phyloP scores from a whole-genome alignment of 1,284 basidiomycete genomes.

The Heliocybe sulcata region DNA sequence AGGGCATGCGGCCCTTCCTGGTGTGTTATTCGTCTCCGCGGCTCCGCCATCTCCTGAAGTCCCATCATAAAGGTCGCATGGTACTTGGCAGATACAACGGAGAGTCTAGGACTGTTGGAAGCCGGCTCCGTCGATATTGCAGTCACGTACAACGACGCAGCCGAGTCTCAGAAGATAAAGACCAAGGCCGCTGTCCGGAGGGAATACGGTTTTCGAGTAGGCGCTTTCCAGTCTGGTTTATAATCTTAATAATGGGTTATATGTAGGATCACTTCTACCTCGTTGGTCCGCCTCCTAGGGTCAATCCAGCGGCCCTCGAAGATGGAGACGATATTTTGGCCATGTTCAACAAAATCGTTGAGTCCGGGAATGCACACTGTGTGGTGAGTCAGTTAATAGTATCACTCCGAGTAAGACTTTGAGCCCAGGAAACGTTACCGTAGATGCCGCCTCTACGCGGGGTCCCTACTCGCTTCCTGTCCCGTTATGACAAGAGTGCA shows the following conservation, averaged over 20 bases:
- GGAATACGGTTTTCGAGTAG: conserved; percentile 33
- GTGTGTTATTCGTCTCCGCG: conserved; percentile 16
- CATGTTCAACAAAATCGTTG: conserved; percentile 37
- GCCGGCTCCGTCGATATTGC: conserved; percentile 34
- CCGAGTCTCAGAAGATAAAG: conserved; percentile 28
- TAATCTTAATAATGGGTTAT: neutral
- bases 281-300: conserved; percentile 21
- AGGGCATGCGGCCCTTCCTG: conserved; percentile 23
- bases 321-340: conserved; percentile 24
- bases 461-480: conserved; percentile 38
- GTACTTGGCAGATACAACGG: conserved; percentile 43
- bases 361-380: conserved; percentile 27
- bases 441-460: conserved; percentile 12
- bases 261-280: conserved; percentile 31
- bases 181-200: conserved; percentile 20
- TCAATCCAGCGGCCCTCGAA: conserved; percentile 26
- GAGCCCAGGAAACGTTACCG: conserved; percentile 7
- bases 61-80: conserved; percentile 31
- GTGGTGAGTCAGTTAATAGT: conserved; percentile 15
- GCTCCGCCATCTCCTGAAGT: neutral
- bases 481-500: conserved; percentile 46
- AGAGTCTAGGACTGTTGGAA: conserved; percentile 31
- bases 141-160: conserved; percentile 41
- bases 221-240: neutral
- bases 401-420: no score